phyloP scores from a whole-genome alignment of 2,329 filamentous ascomycete species.

The Cladosporium colombiae region DNA sequence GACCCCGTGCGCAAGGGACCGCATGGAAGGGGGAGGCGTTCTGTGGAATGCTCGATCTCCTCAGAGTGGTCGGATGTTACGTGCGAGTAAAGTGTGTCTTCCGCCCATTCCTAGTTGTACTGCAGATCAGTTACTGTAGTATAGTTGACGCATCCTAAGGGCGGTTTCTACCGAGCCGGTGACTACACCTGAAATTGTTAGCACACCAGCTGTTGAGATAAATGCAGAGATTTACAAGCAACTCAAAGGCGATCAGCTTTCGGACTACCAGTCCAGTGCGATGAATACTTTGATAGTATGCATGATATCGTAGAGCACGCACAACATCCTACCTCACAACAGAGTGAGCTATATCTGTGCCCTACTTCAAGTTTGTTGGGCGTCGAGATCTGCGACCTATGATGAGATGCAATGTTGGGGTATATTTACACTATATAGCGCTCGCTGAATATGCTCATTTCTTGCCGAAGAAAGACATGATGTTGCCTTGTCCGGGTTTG shows the following conservation, averaged over 20 bases:
- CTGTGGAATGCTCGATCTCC: neutral
- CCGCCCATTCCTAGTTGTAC: neutral
- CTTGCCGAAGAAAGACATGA: conserved; percentile 91
- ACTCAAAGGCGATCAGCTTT: neutral
- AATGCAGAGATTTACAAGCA: neutral
- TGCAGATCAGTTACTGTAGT: neutral
- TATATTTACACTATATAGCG: conserved; percentile 12
- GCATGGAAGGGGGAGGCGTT: neutral
- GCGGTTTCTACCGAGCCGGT: neutral
- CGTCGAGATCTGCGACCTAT: neutral
- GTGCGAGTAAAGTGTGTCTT: neutral
- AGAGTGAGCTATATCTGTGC: neutral
- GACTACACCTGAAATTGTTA: neutral
- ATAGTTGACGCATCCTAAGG: neutral
- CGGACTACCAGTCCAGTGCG: neutral
- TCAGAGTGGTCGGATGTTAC: neutral
- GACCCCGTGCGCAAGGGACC: neutral
- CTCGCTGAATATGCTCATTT: conserved; percentile 52
- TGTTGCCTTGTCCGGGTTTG: conserved; percentile 68
- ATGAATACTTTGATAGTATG: neutral
- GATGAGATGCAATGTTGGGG: conserved; percentile 4
- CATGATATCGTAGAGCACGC: neutral
- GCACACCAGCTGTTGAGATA: neutral
- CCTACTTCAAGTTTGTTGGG: neutral
- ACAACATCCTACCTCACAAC: neutral